Evolutionary conservation across 371 early-diverging fungal species (phyloP), one percentile per base, ranked within the genome.

Genomic region (Lichtheimia corymbifera): DNA sequence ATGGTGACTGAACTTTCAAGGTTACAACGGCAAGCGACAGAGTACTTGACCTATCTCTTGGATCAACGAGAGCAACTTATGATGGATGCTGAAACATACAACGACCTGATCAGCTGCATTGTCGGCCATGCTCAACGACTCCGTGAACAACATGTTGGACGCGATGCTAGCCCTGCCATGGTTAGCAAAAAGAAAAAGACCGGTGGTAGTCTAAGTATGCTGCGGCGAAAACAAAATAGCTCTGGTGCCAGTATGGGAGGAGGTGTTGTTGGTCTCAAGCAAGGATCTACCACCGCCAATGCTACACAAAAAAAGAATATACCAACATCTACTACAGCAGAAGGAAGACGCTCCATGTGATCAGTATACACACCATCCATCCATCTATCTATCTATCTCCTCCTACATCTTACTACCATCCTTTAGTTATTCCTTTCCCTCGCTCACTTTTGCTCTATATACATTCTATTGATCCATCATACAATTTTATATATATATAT

Each of bases 11-110:
- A 81, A 41, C 50, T 88, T 24, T 71, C 74, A 5, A 71, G 83
- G 51, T 68, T 85, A 44, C 83, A 84, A 22, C 79, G 77, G 35
- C 88, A 88, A 59, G 84, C 88, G 17, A 78, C 79, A 6, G 86
- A 86, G 7, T 82, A 83, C 50, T 72, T 88, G n/a, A 82, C 82
- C 14, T 83, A 83, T 63, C 82, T 91, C 72, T 75, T 93, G 57
- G 93, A 93, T 68, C 87, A 91, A 63, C 85, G 88, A 50, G 93
- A 93, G 63, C 90, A 91, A 61, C 77, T 92, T 57, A 78, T 90
- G 58, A 92, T 93, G 92, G 93, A 93, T 68, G 88, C 91, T 20
- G 93, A 93, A 56, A 91, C 91, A 59, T 92, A 92, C 71, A 92
- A 93, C 63, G 90, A 91, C 68, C 81, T 93, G 83, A 93, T 93